phyloP scores from a whole-genome alignment of 2,329 filamentous ascomycete species.

The Juglanconis oblonga region DNA sequence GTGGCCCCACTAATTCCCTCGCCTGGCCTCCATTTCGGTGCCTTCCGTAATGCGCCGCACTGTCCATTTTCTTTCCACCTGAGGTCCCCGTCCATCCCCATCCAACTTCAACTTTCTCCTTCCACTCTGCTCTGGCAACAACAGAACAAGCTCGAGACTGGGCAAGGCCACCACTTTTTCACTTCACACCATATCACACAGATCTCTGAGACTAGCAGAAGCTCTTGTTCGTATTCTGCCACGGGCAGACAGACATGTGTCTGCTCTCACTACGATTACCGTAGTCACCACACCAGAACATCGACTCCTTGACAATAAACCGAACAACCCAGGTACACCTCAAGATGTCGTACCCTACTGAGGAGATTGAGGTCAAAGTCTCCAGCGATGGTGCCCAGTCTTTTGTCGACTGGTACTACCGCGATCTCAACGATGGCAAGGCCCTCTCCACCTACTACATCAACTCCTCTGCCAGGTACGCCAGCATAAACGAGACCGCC shows the following conservation, averaged over 20 bases:
- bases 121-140: neutral
- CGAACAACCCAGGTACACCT: too few species aligned
- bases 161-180: too few species aligned
- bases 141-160: neutral
- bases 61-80: slow-evolving; percentile 2
- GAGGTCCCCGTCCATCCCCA: neutral
- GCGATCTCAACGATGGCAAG: slow-evolving; percentile 61
- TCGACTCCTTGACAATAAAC: too few species aligned
- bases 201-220: too few species aligned
- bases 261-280: too few species aligned
- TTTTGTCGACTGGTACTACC: slow-evolving; percentile 75
- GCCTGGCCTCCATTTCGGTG: neutral
- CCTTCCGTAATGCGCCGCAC: slow-evolving; percentile 14
- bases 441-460: slow-evolving; percentile 70
- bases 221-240: too few species aligned
- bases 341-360: slow-evolving; percentile 18
- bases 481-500: slow-evolving; percentile 41
- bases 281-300: too few species aligned
- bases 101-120: neutral
- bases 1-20: neutral
- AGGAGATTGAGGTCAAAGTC: slow-evolving; percentile 42
- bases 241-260: too few species aligned
- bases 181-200: too few species aligned
- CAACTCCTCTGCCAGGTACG: slow-evolving; percentile 39
- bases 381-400: slow-evolving; percentile 59